phyloP scores from a whole-genome alignment of 108 stramenopile genomes.

The Nitzschia palea region DNA sequence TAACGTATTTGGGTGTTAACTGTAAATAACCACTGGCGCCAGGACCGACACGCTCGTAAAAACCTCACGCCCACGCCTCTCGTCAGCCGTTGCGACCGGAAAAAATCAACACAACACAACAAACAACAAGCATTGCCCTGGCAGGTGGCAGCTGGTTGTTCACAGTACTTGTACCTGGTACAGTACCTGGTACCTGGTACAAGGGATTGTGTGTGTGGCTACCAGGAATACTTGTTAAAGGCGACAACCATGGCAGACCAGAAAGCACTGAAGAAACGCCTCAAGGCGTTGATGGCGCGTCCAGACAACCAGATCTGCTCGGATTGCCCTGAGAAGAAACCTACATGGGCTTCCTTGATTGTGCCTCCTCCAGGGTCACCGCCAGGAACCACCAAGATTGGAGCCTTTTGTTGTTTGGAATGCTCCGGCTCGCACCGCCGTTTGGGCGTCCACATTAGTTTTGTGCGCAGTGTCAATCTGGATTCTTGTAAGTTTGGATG shows the following conservation, averaged over 20 bases:
- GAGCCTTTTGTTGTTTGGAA: conserved; percentile 98
- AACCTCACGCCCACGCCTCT: too few species aligned
- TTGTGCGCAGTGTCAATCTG: conserved; percentile 93
- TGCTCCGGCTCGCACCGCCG: conserved; percentile 98
- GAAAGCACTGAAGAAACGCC: conserved; percentile 58
- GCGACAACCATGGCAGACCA: conserved; percentile 39
- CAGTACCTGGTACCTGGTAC: not conserved
- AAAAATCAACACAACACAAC: too few species aligned
- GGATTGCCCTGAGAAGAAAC: conserved; percentile 94
- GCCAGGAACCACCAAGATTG: conserved; percentile 75
- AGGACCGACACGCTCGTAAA: too few species aligned
- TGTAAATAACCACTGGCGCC: too few species aligned
- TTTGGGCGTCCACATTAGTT: conserved; percentile 97
- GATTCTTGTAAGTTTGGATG: conserved; percentile 74
- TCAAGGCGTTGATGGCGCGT: conserved; percentile 80
- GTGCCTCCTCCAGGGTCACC: conserved; percentile 82
- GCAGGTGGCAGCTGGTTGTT: too few species aligned
- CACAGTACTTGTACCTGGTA: too few species aligned
- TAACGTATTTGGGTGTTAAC: too few species aligned
- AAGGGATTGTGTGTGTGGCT: not conserved
- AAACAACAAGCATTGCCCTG: too few species aligned
- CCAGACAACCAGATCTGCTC: conserved; percentile 91
- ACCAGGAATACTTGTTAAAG: not conserved
- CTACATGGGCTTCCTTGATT: conserved; percentile 95
- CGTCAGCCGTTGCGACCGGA: too few species aligned